These are phyloP conservation scores for Neurospora tetraspora DNA, from an alignment of 495 filamentous ascomycete species.

Conservation along the genomic window DNA sequence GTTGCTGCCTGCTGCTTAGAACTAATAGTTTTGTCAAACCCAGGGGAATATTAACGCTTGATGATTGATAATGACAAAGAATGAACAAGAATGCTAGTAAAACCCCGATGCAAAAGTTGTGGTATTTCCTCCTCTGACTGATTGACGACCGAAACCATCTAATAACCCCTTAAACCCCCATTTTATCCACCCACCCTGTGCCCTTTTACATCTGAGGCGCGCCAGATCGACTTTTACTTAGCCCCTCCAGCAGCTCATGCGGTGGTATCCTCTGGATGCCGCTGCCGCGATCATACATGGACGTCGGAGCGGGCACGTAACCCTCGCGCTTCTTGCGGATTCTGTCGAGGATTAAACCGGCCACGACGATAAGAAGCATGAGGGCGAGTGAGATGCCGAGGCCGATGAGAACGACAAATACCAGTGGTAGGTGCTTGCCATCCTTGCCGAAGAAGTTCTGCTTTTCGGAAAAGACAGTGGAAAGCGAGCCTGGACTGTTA, in stretches of 20 bases:
- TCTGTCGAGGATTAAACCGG: slow-evolving; percentile 74
- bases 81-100: not conserved
- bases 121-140: not conserved
- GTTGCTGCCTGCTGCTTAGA: not conserved
- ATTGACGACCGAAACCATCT: not conserved
- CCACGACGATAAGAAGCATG: slow-evolving; percentile 78
- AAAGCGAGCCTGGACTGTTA: slow-evolving; percentile 59
- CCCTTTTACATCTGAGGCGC: slow-evolving; percentile 30
- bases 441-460: slow-evolving; percentile 49
- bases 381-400: slow-evolving; percentile 80
- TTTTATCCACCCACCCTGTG: not conserved
- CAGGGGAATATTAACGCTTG: not conserved
- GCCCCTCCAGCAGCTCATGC: slow-evolving; percentile 58
- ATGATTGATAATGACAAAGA: not conserved
- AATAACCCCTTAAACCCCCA: not conserved
- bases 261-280: slow-evolving; percentile 77
- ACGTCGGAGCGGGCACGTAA: slow-evolving; percentile 71
- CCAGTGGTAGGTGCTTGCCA: slow-evolving; percentile 53
- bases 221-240: slow-evolving; percentile 29
- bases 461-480: slow-evolving; percentile 67
- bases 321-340: slow-evolving; percentile 77
- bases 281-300: slow-evolving; percentile 59
- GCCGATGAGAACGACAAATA: slow-evolving; percentile 84
- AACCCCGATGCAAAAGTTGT: not conserved
- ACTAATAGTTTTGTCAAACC: not conserved